These are phyloP conservation scores for Huntiella bhutanensis DNA, from an alignment of 2,329 filamentous ascomycete species.

Conservation along the genomic window DNA sequence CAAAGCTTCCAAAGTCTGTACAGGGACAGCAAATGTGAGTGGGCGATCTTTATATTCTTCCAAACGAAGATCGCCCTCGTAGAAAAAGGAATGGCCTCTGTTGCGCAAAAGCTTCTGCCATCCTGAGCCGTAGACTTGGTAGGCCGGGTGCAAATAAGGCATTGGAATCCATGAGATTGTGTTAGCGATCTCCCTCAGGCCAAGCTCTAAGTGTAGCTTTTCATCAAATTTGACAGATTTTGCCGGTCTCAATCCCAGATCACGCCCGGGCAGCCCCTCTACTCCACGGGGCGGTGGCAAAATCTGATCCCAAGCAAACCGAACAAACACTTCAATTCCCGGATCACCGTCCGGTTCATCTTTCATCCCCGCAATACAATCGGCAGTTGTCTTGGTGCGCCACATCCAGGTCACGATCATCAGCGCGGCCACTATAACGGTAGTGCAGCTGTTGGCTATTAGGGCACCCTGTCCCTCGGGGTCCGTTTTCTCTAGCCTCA, in stretches of 20 bases:
- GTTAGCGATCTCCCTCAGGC: neutral
- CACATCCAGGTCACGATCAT: slow-evolving; percentile 5
- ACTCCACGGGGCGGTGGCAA: neutral
- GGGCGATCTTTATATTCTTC: neutral
- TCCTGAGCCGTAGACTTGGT: slow-evolving; percentile 1
- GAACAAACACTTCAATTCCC: slow-evolving; percentile 4
- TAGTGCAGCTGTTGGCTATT: neutral
- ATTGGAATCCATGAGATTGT: neutral
- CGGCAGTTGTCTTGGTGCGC: neutral
- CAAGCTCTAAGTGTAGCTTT: neutral
- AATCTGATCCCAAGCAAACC: slow-evolving; percentile 8
- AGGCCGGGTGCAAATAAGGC: slow-evolving; percentile 4
- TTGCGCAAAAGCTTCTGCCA: slow-evolving; percentile 7
- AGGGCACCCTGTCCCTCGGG: neutral
- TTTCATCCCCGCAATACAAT: neutral
- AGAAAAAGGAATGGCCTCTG: slow-evolving; percentile 2
- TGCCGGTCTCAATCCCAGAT: neutral
- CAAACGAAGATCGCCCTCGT: slow-evolving; percentile 1
- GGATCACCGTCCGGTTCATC: neutral
- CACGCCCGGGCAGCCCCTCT: slow-evolving; percentile 1
- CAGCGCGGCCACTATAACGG: slow-evolving; percentile 1
- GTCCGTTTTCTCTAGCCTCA: neutral
- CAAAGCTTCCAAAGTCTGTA: neutral
- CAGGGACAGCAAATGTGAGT: slow-evolving; percentile 6
- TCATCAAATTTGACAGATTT: neutral